Conservation (phyloP, 441 rosid species). For the Brassica balearica region DNA sequence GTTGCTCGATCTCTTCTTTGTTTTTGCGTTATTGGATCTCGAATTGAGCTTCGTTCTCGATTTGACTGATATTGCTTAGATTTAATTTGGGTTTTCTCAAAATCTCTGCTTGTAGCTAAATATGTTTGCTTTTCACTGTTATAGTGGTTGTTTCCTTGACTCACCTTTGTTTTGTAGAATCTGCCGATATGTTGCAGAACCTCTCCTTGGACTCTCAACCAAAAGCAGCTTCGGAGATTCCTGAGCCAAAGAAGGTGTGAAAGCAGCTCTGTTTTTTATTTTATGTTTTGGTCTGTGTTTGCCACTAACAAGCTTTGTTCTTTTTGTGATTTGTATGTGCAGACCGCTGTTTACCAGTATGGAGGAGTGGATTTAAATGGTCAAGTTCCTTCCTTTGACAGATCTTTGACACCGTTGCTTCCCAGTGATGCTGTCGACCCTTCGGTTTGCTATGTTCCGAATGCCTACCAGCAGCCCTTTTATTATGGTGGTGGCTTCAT, state of each 20-base stretch:
- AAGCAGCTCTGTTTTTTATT: neutral
- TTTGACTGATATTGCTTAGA: no score
- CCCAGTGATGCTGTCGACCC: slow-evolving; percentile 58
- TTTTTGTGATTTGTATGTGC: slow-evolving; percentile 2
- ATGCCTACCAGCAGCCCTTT: slow-evolving; percentile 27
- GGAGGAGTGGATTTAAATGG: slow-evolving; percentile 62
- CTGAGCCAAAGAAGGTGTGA: slow-evolving; percentile 78
- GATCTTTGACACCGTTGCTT: slow-evolving; percentile 63
- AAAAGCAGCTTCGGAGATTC: slow-evolving; percentile 62
- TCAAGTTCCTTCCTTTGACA: slow-evolving; percentile 63
- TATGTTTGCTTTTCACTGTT: slow-evolving; percentile 14
- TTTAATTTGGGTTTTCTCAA: no score
- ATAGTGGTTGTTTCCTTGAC: slow-evolving; percentile 54
- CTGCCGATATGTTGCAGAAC: slow-evolving; percentile 85
- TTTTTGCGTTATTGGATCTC: neutral
- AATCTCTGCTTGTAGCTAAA: neutral
- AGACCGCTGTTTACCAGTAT: slow-evolving; percentile 64
- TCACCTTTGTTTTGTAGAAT: slow-evolving; percentile 52
- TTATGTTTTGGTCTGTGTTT: neutral
- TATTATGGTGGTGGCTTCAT: slow-evolving; percentile 50
- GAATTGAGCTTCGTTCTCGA: no score
- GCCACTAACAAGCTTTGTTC: neutral
- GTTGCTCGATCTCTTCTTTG: slow-evolving; percentile 30
- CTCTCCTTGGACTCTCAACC: slow-evolving; percentile 70
- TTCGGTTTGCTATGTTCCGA: slow-evolving; percentile 63